These are phyloP conservation scores for Mycena capillaripes DNA, from an alignment of 768 basidiomycete species.

Conservation along the genomic window DNA sequence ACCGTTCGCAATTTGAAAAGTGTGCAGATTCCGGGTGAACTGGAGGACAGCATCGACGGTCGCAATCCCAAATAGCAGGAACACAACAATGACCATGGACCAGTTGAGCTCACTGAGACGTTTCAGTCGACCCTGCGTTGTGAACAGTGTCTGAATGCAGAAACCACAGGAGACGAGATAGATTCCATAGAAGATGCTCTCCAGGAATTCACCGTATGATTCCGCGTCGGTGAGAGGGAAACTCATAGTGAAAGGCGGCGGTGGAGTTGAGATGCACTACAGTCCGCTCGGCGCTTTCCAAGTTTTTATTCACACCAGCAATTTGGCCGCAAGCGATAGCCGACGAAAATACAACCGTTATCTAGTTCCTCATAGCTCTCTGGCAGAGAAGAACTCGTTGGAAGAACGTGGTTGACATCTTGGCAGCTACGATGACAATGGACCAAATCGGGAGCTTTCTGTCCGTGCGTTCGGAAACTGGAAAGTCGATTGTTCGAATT, in stretches of 20 bases:
- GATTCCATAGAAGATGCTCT: slow-evolving; percentile 18
- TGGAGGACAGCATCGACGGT: neutral
- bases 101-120: neutral
- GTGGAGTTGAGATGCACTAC: too few relatives aligned
- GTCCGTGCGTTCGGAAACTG: too few relatives aligned
- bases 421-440: too few relatives aligned
- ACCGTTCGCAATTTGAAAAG: neutral
- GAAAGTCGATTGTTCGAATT: too few relatives aligned
- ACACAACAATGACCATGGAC: slow-evolving; percentile 2
- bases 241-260: neutral
- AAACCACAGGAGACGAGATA: slow-evolving; percentile 1
- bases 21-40: neutral
- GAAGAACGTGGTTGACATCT: too few relatives aligned
- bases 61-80: slow-evolving; percentile 3
- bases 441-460: too few relatives aligned
- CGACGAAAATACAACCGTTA: too few relatives aligned
- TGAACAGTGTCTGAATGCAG: neutral
- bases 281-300: too few relatives aligned
- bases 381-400: too few relatives aligned
- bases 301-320: too few relatives aligned
- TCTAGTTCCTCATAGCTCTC: too few relatives aligned
- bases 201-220: neutral
- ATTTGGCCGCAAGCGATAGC: too few relatives aligned
- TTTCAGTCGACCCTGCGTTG: neutral
- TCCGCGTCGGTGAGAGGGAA: neutral